A percentile compares a stretch with the other conserved stretches of the same genome.
Evolutionary conservation across 176 grass and related monocot genomes (phyloP).

Genomic region (Oryza punctata): DNA sequence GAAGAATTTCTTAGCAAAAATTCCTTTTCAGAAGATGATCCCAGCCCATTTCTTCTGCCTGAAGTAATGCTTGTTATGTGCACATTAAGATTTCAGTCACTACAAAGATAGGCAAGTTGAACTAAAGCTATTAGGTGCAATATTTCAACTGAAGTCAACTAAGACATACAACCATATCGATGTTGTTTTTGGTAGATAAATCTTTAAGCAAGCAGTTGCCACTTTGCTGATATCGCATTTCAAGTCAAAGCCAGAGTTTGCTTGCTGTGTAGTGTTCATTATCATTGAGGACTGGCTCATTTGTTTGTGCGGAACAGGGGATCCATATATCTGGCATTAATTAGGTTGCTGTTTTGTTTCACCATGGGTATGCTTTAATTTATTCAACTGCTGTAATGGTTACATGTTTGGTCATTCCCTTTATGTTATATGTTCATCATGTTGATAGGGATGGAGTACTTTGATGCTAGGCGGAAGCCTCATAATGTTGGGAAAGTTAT

Average conservation of each 20-base stretch:
- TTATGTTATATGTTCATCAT: conserved; percentile 34
- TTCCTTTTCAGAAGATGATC: conserved; percentile 21
- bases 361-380: conserved; percentile 23
- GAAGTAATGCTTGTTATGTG: conserved; percentile 42
- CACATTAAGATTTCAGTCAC: conserved; percentile 36
- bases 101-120: conserved; percentile 38
- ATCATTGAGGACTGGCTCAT: not conserved
- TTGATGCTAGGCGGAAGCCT: conserved; percentile 86
- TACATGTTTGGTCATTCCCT: conserved; percentile 37
- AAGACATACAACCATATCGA: not conserved
- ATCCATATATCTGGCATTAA: conserved; percentile 26
- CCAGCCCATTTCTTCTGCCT: conserved; percentile 40
- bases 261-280: conserved; percentile 28
- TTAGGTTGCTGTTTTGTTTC: conserved; percentile 14
- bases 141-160: conserved; percentile 50
- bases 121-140: conserved; percentile 49
- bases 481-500: conserved; percentile 79
- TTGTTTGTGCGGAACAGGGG: not conserved
- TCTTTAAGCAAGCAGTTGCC: conserved; percentile 36
- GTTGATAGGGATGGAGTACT: conserved; percentile 83
- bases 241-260: conserved; percentile 16
- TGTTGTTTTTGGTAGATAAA: conserved; percentile 29
- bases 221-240: conserved; percentile 25
- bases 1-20: conserved; percentile 24
- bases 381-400: conserved; percentile 29